Evolutionary conservation across 2,329 filamentous ascomycete species (phyloP).

Genomic region (Cytospora piceicola): DNA sequence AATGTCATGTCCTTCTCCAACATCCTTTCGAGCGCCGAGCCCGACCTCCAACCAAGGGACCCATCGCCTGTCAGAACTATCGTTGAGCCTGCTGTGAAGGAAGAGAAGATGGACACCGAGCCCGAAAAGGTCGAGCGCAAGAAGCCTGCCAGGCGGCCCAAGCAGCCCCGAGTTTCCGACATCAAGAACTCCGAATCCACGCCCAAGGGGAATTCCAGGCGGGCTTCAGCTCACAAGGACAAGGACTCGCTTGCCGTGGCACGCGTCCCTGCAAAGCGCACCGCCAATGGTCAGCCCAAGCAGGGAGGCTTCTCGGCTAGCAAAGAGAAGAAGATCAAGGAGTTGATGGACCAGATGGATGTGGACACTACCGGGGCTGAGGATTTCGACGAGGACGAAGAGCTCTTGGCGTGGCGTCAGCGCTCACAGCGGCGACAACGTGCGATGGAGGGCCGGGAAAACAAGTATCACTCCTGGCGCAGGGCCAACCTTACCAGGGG

Average conservation of each 20-base stretch:
- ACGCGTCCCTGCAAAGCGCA: slow-evolving; percentile 59
- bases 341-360: slow-evolving; percentile 58
- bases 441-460: slow-evolving; percentile 67
- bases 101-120: slow-evolving; percentile 31
- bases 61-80: slow-evolving; percentile 16
- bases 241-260: slow-evolving; percentile 48
- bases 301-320: slow-evolving; percentile 53
- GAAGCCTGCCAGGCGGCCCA: slow-evolving; percentile 48
- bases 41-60: slow-evolving; percentile 58
- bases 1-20: slow-evolving; percentile 93
- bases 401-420: slow-evolving; percentile 56
- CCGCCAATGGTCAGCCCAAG: slow-evolving; percentile 62
- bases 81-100: slow-evolving; percentile 26
- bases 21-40: slow-evolving; percentile 81
- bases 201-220: slow-evolving; percentile 52
- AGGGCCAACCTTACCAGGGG: slow-evolving; percentile 61
- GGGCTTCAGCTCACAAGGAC: slow-evolving; percentile 50
- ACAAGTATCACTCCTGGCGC: slow-evolving; percentile 65
- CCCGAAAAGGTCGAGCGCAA: slow-evolving; percentile 38
- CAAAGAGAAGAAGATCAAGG: slow-evolving; percentile 71
- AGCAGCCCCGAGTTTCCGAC: slow-evolving; percentile 53
- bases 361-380: slow-evolving; percentile 48
- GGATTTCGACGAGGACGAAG: slow-evolving; percentile 48
- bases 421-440: slow-evolving; percentile 68
- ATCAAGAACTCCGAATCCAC: slow-evolving; percentile 53